A percentile compares a stretch with the other conserved stretches of the same genome.
These are phyloP conservation scores for Gloeopeniophorella convolvens DNA, from an alignment of 768 basidiomycete genomes.

Conservation along the genomic window DNA sequence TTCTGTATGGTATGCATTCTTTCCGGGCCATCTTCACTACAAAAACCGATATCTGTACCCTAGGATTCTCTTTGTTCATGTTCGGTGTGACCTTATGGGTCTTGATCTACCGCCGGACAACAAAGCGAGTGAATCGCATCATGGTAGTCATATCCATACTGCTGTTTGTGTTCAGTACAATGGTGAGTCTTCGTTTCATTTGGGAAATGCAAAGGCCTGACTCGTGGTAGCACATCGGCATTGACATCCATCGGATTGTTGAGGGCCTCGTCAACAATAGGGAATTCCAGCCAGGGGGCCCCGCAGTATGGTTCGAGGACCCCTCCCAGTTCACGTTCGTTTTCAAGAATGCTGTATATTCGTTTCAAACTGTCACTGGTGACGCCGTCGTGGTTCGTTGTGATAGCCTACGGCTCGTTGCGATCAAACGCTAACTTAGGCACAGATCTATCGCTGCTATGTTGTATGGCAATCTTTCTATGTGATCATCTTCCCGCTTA, in stretches of 20 bases:
- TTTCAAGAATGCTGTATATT: conserved; percentile 25
- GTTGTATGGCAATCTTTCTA: conserved; percentile 25
- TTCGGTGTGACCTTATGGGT: too few relatives aligned
- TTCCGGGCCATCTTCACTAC: conserved; percentile 28
- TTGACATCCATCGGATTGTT: conserved; percentile 1
- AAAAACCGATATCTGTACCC: not conserved
- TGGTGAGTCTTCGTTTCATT: not conserved
- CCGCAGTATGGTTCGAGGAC: conserved; percentile 25
- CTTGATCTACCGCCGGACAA: too few relatives aligned
- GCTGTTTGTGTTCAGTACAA: conserved; percentile 4
- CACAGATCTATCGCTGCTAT: conserved; percentile 26
- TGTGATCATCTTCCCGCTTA: conserved; percentile 21
- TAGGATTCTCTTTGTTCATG: too few relatives aligned
- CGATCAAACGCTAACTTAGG: not conserved
- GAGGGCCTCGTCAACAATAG: conserved; percentile 25
- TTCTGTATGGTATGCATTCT: conserved; percentile 27
- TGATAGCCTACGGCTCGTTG: not conserved
- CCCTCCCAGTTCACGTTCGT: conserved; percentile 27
- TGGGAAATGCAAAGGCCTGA: not conserved
- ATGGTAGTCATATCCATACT: not conserved
- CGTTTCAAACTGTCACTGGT: conserved; percentile 27
- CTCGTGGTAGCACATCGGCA: not conserved
- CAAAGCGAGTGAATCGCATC: not conserved
- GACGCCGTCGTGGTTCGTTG: conserved; percentile 27
- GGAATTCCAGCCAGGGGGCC: conserved; percentile 20